These are phyloP conservation scores for Lagenaria siceraria DNA, from an alignment of 306 rosid genomes.

Conservation along the genomic window DNA sequence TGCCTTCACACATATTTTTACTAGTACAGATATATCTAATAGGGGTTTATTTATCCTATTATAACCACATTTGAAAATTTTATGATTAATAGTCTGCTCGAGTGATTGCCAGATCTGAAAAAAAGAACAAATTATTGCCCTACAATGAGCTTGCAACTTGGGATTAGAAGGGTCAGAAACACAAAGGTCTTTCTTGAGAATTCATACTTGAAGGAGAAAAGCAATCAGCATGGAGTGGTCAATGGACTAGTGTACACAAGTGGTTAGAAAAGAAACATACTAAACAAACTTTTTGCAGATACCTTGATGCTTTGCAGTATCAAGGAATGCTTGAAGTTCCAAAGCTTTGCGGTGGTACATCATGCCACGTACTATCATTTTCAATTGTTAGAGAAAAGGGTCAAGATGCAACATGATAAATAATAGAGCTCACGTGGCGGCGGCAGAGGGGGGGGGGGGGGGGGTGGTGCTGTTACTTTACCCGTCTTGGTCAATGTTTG, in stretches of 20 bases:
- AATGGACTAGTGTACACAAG: neutral
- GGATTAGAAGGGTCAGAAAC: neutral
- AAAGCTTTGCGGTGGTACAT: constrained; percentile 92
- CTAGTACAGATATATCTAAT: neutral
- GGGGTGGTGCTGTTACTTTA: constrained; percentile 12
- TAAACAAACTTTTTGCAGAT: constrained; percentile 12
- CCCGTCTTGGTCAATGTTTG: constrained; percentile 98
- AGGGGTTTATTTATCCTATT: neutral
- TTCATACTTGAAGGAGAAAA: neutral
- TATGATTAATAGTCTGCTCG: neutral
- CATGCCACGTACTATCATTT: constrained; percentile 68
- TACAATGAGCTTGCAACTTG: neutral
- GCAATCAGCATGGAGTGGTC: neutral
- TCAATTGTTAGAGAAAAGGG: neutral
- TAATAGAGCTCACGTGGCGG: too few relatives aligned
- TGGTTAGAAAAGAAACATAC: neutral
- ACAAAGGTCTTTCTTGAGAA: neutral
- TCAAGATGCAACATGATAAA: neutral
- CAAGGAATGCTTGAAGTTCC: constrained; percentile 96
- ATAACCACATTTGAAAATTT: neutral
- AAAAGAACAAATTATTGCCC: too few relatives aligned
- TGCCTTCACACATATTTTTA: neutral
- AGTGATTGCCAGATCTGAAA: neutral
- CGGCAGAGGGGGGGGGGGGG: neutral
- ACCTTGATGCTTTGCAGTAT: constrained; percentile 86